phyloP scores from a whole-genome alignment of 1,284 basidiomycete genomes.

The Cryptococcus sp. region DNA sequence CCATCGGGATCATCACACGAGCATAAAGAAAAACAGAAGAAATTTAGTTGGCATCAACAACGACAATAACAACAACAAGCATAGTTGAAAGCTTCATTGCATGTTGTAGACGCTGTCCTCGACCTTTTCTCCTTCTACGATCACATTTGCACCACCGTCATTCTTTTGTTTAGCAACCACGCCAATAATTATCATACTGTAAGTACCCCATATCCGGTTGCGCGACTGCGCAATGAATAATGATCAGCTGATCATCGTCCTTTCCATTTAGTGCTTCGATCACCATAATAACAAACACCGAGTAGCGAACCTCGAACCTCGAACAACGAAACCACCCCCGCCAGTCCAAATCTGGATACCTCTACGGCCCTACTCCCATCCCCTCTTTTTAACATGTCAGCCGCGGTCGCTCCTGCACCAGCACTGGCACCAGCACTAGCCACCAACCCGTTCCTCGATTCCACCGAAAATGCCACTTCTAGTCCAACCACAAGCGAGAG shows the following conservation, averaged over 20 bases:
- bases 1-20: too few species aligned
- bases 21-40: too few species aligned
- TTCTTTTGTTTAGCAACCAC: too few species aligned
- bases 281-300: not conserved
- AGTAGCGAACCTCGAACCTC: not conserved
- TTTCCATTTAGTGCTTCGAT: not conserved
- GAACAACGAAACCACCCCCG: slow-evolving; percentile 2
- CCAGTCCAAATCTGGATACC: not conserved
- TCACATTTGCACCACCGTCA: too few species aligned
- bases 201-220: too few species aligned
- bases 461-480: not conserved
- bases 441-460: not conserved
- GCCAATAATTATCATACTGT: too few species aligned
- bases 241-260: not conserved
- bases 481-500: not conserved
- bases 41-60: too few species aligned
- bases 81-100: too few species aligned
- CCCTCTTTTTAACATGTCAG: not conserved
- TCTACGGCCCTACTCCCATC: not conserved
- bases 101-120: too few species aligned
- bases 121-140: too few species aligned
- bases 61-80: too few species aligned
- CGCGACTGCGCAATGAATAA: not conserved
- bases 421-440: not conserved
- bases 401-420: not conserved